Evolutionary conservation across 495 filamentous ascomycete genomes (phyloP), one percentile per base, ranked within the genome.

Genomic region (Penicillium goetzii): DNA sequence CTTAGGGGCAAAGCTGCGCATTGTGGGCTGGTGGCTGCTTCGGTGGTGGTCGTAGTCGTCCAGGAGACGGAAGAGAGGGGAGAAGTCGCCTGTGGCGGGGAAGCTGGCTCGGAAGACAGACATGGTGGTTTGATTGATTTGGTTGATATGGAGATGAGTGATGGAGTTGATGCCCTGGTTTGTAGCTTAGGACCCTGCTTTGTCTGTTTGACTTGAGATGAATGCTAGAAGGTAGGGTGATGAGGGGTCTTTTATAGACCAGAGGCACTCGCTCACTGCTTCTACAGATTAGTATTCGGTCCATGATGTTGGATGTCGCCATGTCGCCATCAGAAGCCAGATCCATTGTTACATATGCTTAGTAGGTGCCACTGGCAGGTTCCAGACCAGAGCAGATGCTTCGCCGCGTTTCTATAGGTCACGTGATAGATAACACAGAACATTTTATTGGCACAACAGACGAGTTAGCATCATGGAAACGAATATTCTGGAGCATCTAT

Each of bases 1-100:
- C 67, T 86, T 85, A 19, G 91, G 92, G 6, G 82, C 76, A 79
- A 93, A 93, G 34, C 84, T 78, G 52, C 76, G 76, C 40, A 71
- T 41, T 26, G 53, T 4, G 21, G 68, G 19, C 33, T 62, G 65
- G 53, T 52, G 8, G 52, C 19, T 50, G 58, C 45, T 65, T 38
- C 76, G 77, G 72, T 80, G 79, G 68, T 59, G 38, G 58, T 81
- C 79, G 51, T 79, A 80, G 71, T 80, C 77, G 61, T 81, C 78
- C 33, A 81, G 70, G 17, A 81, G 74, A 51, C 78, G 79, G 77
- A 83, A 81, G 62, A 83, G 74, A 36, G 79, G 72, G 26, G 69
- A 54, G 66, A 80, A 79, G 70, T 80, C 79, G 58, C 71, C 69
- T 30, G 65, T 40, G 45, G 68, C 53, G 9, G 73, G 70, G 60